Percentiles rank a stretch among this genome's conserved stretches.
phyloP scores from a whole-genome alignment of 306 rosid genomes.

The Oxytropis ochrocephala region DNA sequence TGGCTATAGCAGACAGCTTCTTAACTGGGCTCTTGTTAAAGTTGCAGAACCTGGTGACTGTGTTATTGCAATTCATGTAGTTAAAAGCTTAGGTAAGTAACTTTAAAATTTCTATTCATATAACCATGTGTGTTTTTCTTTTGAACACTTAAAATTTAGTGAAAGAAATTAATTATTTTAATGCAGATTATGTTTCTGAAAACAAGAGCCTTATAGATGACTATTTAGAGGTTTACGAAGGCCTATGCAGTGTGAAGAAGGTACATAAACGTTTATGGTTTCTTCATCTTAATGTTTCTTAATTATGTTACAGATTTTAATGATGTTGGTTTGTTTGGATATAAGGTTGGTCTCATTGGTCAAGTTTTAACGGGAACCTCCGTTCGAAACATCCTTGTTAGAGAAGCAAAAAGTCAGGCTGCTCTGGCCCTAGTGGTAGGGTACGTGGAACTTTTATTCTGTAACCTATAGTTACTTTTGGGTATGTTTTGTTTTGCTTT shows the following conservation, averaged over 20 bases:
- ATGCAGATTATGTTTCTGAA: slow-evolving; percentile 42
- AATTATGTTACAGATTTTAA: slow-evolving; percentile 7
- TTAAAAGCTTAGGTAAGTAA: slow-evolving; percentile 49
- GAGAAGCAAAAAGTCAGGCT: slow-evolving; percentile 58
- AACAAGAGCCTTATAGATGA: slow-evolving; percentile 46
- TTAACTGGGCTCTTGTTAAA: slow-evolving; percentile 81
- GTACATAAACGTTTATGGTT: slow-evolving; percentile 19
- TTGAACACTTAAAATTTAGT: background rate
- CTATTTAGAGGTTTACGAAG: slow-evolving; percentile 64
- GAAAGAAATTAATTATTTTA: background rate
- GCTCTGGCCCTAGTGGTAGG: slow-evolving; percentile 71
- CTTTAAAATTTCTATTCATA: background rate
- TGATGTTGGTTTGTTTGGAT: slow-evolving; percentile 14
- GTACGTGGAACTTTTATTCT: slow-evolving; percentile 35
- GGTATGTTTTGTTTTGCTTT: background rate
- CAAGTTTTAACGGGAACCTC: slow-evolving; percentile 59
- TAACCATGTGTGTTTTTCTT: background rate
- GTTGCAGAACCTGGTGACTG: slow-evolving; percentile 80
- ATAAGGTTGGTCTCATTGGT: slow-evolving; percentile 59
- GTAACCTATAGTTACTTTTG: background rate
- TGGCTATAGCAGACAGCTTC: slow-evolving; percentile 51
- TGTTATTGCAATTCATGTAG: slow-evolving; percentile 70
- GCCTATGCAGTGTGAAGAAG: slow-evolving; percentile 57
- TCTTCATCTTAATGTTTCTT: background rate
- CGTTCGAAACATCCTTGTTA: slow-evolving; percentile 43